Conservation (phyloP, 2,329 filamentous ascomycete genomes). For the Phaeosphaeria sp. region DNA sequence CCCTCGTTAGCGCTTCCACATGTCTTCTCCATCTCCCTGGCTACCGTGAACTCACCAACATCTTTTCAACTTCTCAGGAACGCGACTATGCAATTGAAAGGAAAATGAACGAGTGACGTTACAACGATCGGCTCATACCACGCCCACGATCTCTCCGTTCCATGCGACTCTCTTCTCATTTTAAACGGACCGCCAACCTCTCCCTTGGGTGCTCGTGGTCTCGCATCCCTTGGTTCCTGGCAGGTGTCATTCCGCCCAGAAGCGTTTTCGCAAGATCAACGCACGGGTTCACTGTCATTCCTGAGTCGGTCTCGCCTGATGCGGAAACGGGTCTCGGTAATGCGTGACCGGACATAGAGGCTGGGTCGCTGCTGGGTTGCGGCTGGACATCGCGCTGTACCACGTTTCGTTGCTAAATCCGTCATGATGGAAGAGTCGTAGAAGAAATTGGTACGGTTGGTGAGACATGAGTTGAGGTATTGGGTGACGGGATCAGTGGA, state of each 20-base stretch:
- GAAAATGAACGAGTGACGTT: conserved; percentile 3
- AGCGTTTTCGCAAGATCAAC: conserved; percentile 4
- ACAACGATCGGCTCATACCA: conserved; percentile 1
- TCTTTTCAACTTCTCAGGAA: conserved; percentile 7
- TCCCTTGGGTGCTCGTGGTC: conserved; percentile 15
- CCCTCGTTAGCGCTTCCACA: conserved; percentile 6
- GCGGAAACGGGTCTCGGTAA: conserved; percentile 4
- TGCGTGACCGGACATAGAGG: conserved; percentile 2
- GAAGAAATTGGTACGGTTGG: not conserved
- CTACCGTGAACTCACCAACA: conserved; percentile 15
- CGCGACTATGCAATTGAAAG: not conserved
- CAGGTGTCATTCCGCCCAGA: conserved; percentile 19
- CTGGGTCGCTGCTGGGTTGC: conserved; percentile 2
- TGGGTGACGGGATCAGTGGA: not conserved
- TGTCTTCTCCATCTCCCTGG: not conserved
- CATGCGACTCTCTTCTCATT: conserved; percentile 6
- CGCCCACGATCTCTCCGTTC: not conserved
- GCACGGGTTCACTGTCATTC: conserved; percentile 18
- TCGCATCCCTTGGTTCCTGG: conserved; percentile 17
- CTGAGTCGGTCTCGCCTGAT: conserved; percentile 13
- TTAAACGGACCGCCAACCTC: conserved; percentile 8
- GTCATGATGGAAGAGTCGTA: conserved; percentile 5
- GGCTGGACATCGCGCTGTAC: conserved; percentile 1
- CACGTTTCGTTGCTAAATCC: conserved; percentile 12
- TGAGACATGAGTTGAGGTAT: not conserved